These are phyloP conservation scores for Moelleriella libera DNA, from an alignment of 2,329 filamentous ascomycete species.

Conservation along the genomic window DNA sequence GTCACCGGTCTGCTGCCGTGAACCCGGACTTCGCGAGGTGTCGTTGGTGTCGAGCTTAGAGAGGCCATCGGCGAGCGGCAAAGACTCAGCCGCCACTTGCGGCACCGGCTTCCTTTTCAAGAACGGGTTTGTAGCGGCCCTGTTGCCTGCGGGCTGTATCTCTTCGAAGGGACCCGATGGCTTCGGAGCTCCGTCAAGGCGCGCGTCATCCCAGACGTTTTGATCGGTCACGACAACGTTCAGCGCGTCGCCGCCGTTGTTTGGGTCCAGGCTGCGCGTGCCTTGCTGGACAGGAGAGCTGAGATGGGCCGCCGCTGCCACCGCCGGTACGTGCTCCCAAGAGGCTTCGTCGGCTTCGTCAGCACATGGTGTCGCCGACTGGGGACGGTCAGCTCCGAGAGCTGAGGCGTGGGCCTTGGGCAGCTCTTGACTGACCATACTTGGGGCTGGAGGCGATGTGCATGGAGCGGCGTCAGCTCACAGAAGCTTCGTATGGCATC, in stretches of 20 bases:
- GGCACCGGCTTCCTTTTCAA: neutral
- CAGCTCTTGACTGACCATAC: conserved; percentile 4
- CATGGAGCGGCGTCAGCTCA: too few relatives aligned
- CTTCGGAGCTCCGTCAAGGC: neutral
- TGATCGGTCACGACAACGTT: neutral
- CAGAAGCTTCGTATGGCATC: too few relatives aligned
- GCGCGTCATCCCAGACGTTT: neutral
- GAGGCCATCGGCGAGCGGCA: neutral
- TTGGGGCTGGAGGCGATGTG: neutral
- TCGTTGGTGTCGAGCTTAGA: neutral
- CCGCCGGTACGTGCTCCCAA: neutral
- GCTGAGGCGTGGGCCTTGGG: neutral
- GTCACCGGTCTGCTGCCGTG: neutral
- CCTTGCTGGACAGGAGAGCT: too few relatives aligned
- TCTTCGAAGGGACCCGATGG: neutral
- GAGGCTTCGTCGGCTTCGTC: neutral
- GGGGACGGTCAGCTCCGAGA: neutral
- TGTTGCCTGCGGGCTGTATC: neutral
- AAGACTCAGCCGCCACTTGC: neutral
- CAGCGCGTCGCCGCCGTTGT: too few relatives aligned
- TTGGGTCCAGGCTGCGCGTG: too few relatives aligned
- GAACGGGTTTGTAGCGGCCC: neutral
- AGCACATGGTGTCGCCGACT: neutral
- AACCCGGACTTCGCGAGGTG: neutral
- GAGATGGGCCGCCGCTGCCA: too few relatives aligned